These are phyloP conservation scores for Exserohilum rostratum DNA, from an alignment of 2,329 filamentous ascomycete genomes.

Conservation along the genomic window DNA sequence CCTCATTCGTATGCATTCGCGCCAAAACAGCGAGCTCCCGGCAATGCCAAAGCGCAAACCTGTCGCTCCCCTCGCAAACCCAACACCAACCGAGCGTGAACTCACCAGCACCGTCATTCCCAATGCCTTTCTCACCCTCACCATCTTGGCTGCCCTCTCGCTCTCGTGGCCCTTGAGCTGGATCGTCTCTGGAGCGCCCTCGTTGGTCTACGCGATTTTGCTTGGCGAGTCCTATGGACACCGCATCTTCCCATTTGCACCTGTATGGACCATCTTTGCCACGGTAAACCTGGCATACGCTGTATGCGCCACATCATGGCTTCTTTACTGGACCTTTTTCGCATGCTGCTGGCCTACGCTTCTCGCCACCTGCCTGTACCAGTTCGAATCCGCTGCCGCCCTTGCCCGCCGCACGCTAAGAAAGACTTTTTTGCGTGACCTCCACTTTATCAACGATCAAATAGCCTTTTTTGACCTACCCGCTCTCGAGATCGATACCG, in stretches of 20 bases:
- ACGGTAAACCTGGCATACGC: slow-evolving; percentile 56
- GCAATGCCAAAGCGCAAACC: slow-evolving; percentile 19
- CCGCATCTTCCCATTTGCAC: slow-evolving; percentile 53
- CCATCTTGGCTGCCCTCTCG: slow-evolving; percentile 11
- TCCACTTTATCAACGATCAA: slow-evolving; percentile 60
- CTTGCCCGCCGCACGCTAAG: slow-evolving; percentile 47
- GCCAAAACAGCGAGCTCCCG: slow-evolving; percentile 9
- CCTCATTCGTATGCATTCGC: slow-evolving; percentile 15
- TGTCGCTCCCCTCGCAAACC: slow-evolving; percentile 9
- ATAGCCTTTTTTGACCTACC: slow-evolving; percentile 58
- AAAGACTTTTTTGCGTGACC: slow-evolving; percentile 47
- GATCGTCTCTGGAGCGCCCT: slow-evolving; percentile 51
- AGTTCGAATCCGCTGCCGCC: slow-evolving; percentile 52
- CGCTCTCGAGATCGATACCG: slow-evolving; percentile 61
- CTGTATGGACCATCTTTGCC: slow-evolving; percentile 56
- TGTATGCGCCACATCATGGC: slow-evolving; percentile 59
- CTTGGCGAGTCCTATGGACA: slow-evolving; percentile 45
- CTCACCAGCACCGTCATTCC: slow-evolving; percentile 21
- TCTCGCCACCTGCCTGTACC: slow-evolving; percentile 53
- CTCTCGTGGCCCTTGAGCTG: slow-evolving; percentile 41
- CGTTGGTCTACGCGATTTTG: slow-evolving; percentile 46
- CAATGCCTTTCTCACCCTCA: slow-evolving; percentile 19
- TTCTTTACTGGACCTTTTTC: slow-evolving; percentile 55
- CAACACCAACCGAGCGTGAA: slow-evolving; percentile 12
- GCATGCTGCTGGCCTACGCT: slow-evolving; percentile 52